phyloP scores from a whole-genome alignment of 2,329 filamentous ascomycete genomes.

The Aureobasidium vineae region DNA sequence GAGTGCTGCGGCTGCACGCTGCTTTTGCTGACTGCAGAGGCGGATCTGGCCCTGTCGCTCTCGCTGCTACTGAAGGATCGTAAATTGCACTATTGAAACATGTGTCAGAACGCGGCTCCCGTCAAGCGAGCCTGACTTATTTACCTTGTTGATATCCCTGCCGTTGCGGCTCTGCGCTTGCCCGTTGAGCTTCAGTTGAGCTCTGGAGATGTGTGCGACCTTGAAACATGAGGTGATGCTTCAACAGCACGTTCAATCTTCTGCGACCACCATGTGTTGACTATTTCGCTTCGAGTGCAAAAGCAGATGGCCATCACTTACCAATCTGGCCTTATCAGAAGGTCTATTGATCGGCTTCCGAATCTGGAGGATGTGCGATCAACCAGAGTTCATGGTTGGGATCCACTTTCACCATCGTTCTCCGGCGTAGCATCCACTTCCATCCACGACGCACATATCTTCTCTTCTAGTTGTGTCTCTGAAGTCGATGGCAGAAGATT shows the following conservation, averaged over 20 bases:
- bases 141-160: background rate
- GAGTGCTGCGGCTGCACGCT: background rate
- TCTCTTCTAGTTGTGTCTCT: background rate
- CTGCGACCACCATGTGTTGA: background rate
- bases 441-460: background rate
- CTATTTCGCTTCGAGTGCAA: background rate
- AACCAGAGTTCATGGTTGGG: background rate
- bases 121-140: background rate
- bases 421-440: background rate
- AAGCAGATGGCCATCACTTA: background rate
- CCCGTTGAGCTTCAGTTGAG: constrained; percentile 6
- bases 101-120: background rate
- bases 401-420: background rate
- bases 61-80: background rate
- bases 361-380: background rate
- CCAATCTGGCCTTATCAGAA: background rate
- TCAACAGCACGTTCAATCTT: too few relatives aligned
- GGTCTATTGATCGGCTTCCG: background rate
- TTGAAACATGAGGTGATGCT: background rate
- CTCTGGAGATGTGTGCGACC: background rate
- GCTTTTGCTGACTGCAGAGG: background rate
- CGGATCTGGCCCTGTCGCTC: background rate
- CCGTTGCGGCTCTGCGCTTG: constrained; percentile 4
- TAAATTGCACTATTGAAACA: constrained; percentile 1
- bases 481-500: background rate